Percentiles rank a stretch among this genome's conserved stretches.
phyloP scores from a whole-genome alignment of 1,284 basidiomycete genomes.

The Irpex sp. region DNA sequence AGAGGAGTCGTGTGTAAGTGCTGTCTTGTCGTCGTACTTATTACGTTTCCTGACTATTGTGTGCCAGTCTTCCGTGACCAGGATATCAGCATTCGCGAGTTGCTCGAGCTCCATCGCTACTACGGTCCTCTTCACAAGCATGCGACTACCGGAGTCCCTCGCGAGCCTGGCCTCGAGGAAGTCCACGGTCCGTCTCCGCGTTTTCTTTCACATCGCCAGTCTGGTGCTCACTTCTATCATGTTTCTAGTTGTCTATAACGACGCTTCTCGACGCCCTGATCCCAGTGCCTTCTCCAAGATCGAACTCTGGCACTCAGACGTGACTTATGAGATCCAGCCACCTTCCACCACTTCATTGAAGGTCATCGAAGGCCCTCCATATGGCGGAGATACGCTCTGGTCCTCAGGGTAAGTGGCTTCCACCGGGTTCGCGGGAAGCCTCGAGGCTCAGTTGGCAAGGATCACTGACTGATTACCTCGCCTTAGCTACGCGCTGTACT shows the following conservation, averaged over 20 bases:
- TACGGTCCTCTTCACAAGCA: slow-evolving; percentile 83
- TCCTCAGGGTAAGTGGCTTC: slow-evolving; percentile 52
- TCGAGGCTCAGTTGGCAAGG: background rate
- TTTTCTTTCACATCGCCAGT: slow-evolving; percentile 3
- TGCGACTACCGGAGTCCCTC: slow-evolving; percentile 75
- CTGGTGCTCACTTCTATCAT: slow-evolving; percentile 6
- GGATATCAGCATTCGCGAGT: slow-evolving; percentile 64
- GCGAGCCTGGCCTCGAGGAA: slow-evolving; percentile 70
- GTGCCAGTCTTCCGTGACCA: slow-evolving; percentile 67
- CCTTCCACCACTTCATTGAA: slow-evolving; percentile 71
- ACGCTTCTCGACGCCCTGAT: slow-evolving; percentile 67
- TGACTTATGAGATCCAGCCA: slow-evolving; percentile 75
- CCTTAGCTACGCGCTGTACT: slow-evolving; percentile 61
- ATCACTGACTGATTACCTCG: slow-evolving; percentile 10
- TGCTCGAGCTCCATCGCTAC: slow-evolving; percentile 69
- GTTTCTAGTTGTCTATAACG: slow-evolving; percentile 62
- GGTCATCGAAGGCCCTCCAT: slow-evolving; percentile 58
- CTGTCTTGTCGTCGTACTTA: background rate
- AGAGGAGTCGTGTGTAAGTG: slow-evolving; percentile 65
- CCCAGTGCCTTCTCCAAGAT: slow-evolving; percentile 66
- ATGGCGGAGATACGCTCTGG: slow-evolving; percentile 71
- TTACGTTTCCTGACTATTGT: slow-evolving; percentile 12
- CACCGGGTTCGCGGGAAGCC: background rate
- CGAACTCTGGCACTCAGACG: slow-evolving; percentile 84
- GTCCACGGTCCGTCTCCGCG: slow-evolving; percentile 59